phyloP scores from a whole-genome alignment of 352 stramenopile species.

The Globisporangium yorkense region DNA sequence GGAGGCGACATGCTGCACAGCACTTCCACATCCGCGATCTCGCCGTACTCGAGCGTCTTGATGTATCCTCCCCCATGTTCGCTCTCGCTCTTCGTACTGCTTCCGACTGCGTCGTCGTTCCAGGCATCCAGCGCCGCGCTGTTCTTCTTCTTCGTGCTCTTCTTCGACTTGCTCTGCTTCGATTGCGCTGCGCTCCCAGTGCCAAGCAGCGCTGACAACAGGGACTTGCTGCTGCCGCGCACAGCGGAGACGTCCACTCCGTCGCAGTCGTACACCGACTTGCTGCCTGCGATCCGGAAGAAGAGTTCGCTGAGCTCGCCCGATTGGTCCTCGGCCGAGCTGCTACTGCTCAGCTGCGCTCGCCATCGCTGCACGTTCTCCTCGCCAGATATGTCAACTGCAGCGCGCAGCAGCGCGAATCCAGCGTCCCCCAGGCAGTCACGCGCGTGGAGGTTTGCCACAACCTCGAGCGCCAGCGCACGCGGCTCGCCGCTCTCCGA shows the following conservation, averaged over 20 bases:
- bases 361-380: conserved; percentile 26
- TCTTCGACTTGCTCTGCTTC: conserved; percentile 10
- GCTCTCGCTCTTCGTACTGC: no score
- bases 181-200: no score
- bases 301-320: conserved; percentile 17
- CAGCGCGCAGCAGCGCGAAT: conserved; percentile 31
- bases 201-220: no score
- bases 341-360: conserved; percentile 11
- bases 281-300: conserved; percentile 26
- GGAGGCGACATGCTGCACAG: conserved; percentile 30
- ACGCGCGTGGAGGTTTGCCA: conserved; percentile 40
- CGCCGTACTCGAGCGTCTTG: conserved; percentile 48
- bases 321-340: background rate
- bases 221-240: no score
- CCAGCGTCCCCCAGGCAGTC: conserved; percentile 35
- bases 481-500: background rate
- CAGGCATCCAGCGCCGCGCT: conserved; percentile 11
- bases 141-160: conserved; percentile 24
- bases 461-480: conserved; percentile 19
- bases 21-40: conserved; percentile 42
- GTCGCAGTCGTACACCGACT: conserved; percentile 24
- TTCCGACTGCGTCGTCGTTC: conserved; percentile 8
- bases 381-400: conserved; percentile 23
- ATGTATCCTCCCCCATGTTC: conserved; percentile 2
- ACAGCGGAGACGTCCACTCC: conserved; percentile 25